Evolutionary conservation across 805 yeast species (phyloP).

Genomic region (Ogataea pignaliae): DNA sequence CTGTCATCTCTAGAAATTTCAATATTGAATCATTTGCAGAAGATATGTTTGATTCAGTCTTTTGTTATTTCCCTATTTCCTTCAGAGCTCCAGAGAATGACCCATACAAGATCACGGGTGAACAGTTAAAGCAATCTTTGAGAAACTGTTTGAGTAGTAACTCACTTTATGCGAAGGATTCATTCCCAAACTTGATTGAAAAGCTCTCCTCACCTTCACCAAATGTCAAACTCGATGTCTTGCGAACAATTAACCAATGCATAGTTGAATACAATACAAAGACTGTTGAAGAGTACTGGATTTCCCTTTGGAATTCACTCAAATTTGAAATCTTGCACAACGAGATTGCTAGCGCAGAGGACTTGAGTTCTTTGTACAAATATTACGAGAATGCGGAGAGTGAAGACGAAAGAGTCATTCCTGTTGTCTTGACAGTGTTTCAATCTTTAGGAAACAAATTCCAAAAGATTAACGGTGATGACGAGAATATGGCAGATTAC

Average conservation of each 20-base stretch:
- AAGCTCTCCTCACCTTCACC: constrained; percentile 76
- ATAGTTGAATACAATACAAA: constrained; percentile 46
- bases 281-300: constrained; percentile 58
- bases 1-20: constrained; percentile 39
- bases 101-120: constrained; percentile 75
- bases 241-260: constrained; percentile 57
- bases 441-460: constrained; percentile 39
- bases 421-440: constrained; percentile 41
- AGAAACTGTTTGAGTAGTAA: constrained; percentile 61
- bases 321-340: constrained; percentile 87
- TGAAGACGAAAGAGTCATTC: constrained; percentile 32
- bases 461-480: constrained; percentile 7
- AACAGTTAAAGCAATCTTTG: constrained; percentile 60
- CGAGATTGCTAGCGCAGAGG: constrained; percentile 37
- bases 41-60: constrained; percentile 80
- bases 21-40: constrained; percentile 43
- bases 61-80: constrained; percentile 95
- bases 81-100: constrained; percentile 90
- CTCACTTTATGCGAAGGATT: constrained; percentile 60
- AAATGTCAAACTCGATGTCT: constrained; percentile 66
- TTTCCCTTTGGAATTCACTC: constrained; percentile 77
- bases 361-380: constrained; percentile 20
- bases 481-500: constrained; percentile 15
- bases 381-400: constrained; percentile 29
- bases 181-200: constrained; percentile 73